Conservation (phyloP, 1,139 yeast species). For the Hansenula sp. region DNA sequence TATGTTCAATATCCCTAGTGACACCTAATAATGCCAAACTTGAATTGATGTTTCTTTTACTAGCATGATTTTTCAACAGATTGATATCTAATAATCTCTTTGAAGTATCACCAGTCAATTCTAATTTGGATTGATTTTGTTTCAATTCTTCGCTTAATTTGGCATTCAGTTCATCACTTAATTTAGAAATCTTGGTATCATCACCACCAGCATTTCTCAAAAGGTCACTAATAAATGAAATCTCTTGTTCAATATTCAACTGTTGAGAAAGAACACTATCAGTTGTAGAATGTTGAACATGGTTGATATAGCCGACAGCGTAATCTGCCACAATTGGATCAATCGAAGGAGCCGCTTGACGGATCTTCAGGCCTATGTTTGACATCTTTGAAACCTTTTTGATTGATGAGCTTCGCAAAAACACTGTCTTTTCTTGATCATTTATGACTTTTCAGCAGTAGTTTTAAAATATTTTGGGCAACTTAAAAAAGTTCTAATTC, state of each 20-base stretch:
- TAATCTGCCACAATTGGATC: slow-evolving; percentile 92
- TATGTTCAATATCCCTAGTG: slow-evolving; percentile 79
- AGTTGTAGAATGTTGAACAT: slow-evolving; percentile 67
- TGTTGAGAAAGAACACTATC: slow-evolving; percentile 81
- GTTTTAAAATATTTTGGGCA: no score
- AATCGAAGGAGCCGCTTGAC: slow-evolving; percentile 82
- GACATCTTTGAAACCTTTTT: slow-evolving; percentile 19
- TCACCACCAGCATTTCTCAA: slow-evolving; percentile 82
- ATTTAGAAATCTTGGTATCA: slow-evolving; percentile 45
- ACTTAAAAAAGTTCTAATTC: no score
- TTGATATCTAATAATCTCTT: slow-evolving; percentile 74
- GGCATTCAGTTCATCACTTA: slow-evolving; percentile 42
- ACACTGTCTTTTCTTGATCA: not conserved
- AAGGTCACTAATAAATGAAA: slow-evolving; percentile 58
- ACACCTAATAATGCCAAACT: slow-evolving; percentile 73
- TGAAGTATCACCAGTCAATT: slow-evolving; percentile 73
- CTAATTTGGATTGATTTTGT: slow-evolving; percentile 69
- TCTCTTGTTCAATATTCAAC: slow-evolving; percentile 62
- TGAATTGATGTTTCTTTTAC: slow-evolving; percentile 64
- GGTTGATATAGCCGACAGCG: slow-evolving; percentile 85
- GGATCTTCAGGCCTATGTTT: slow-evolving; percentile 51
- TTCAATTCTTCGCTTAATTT: slow-evolving; percentile 54
- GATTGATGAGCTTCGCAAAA: not conserved
- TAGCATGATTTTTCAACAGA: slow-evolving; percentile 55
- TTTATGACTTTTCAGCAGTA: no score